Evolutionary conservation across 2,329 filamentous ascomycete genomes (phyloP).

Genomic region (Fusarium sp.): DNA sequence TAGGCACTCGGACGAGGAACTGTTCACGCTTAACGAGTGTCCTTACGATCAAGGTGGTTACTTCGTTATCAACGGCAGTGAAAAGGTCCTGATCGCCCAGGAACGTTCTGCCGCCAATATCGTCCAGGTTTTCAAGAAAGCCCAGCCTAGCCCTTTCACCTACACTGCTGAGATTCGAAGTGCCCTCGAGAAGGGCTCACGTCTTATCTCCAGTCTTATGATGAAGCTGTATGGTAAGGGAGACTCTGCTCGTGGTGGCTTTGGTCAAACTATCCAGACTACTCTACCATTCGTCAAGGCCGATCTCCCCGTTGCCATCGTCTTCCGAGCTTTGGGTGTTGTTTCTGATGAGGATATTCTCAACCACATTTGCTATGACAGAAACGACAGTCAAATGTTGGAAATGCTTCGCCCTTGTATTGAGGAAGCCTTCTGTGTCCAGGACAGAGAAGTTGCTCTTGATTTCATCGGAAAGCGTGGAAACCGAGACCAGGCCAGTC

Average conservation of each 20-base stretch:
- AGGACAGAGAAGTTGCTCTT: constrained; percentile 92
- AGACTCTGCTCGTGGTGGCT: constrained; percentile 78
- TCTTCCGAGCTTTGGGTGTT: constrained; percentile 94
- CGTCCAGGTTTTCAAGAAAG: constrained; percentile 99
- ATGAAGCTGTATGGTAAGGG: constrained; percentile 92
- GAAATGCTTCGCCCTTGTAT: constrained; percentile 98
- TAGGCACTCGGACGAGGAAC: constrained; percentile 82
- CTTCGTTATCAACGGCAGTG: constrained; percentile 98
- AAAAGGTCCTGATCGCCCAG: constrained; percentile 98
- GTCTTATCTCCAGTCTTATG: constrained; percentile 91
- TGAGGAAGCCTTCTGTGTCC: constrained; percentile 95
- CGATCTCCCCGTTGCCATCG: constrained; percentile 92
- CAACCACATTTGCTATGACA: constrained; percentile 97
- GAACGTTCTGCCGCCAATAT: constrained; percentile 98
- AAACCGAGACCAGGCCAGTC: constrained; percentile 68
- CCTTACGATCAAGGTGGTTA: constrained; percentile 99
- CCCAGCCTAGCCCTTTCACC: constrained; percentile 88
- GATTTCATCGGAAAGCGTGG: constrained; percentile 97
- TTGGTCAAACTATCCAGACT: constrained; percentile 89
- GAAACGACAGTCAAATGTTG: constrained; percentile 94
- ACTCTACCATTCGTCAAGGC: constrained; percentile 94
- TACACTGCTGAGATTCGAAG: constrained; percentile 97
- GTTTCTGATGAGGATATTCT: constrained; percentile 98
- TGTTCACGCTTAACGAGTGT: constrained; percentile 95
- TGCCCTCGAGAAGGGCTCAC: constrained; percentile 94